Conservation (phyloP, 176 grass and related monocot species). For the Urochloa ruziziensis region DNA sequence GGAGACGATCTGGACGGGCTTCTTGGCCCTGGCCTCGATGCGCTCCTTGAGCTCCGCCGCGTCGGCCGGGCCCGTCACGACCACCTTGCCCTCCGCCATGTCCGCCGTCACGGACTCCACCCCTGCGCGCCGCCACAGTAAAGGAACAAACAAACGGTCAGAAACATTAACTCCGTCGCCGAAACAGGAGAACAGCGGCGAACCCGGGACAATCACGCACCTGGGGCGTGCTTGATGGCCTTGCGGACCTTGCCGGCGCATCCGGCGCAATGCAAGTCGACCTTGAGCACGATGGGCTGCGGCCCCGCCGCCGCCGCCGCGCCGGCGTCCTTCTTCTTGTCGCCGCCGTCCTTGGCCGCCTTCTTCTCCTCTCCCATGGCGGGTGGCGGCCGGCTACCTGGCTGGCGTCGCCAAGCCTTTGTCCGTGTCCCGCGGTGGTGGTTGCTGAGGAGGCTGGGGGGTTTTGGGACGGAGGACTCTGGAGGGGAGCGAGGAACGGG, state of each 20-base stretch:
- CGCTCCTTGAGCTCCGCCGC: slow-evolving; percentile 58
- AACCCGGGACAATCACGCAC: slow-evolving; percentile 13
- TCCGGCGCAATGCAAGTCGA: slow-evolving; percentile 80
- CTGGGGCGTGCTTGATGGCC: slow-evolving; percentile 48
- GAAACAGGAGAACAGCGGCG: background rate
- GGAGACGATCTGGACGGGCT: slow-evolving; percentile 67
- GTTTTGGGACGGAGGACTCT: background rate
- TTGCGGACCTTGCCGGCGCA: slow-evolving; percentile 65
- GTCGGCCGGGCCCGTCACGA: slow-evolving; percentile 54
- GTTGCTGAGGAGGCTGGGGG: background rate
- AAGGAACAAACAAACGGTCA: background rate
- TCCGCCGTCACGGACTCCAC: slow-evolving; percentile 48
- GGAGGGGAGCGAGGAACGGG: background rate
- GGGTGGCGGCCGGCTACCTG: background rate
- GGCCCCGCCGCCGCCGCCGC: background rate
- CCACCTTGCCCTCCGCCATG: slow-evolving; percentile 48
- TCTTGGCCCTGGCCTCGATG: slow-evolving; percentile 53
- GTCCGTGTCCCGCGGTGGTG: background rate
- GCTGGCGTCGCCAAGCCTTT: background rate
- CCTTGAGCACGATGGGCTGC: slow-evolving; percentile 53
- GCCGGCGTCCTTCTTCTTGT: slow-evolving; percentile 30
- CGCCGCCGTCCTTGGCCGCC: slow-evolving; percentile 5
- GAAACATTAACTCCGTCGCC: background rate
- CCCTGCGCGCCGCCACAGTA: slow-evolving; percentile 13
- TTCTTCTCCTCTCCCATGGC: slow-evolving; percentile 49